phyloP scores from a whole-genome alignment of 2,329 filamentous ascomycete species.

The Diaporthe sp. region DNA sequence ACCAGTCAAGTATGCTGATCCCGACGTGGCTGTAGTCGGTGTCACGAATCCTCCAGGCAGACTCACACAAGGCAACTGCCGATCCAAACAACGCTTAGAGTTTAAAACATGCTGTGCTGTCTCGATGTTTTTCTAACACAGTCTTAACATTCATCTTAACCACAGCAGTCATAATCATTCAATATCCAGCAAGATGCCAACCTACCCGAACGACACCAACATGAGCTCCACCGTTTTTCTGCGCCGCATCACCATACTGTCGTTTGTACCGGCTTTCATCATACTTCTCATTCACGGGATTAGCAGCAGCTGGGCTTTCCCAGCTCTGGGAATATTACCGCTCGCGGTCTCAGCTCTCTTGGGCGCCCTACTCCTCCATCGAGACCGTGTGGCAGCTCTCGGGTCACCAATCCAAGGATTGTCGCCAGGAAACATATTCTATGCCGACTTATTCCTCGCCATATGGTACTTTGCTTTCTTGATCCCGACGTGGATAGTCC shows the following conservation, averaged over 20 bases:
- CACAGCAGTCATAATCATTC: not conserved
- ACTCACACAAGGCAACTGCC: slow-evolving; percentile 20
- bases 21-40: not conserved
- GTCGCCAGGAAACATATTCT: slow-evolving; percentile 39
- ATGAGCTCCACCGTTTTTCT: slow-evolving; percentile 29
- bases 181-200: not conserved
- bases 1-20: not conserved
- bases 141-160: not conserved
- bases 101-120: not conserved
- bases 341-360: slow-evolving; percentile 39
- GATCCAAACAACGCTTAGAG: not conserved
- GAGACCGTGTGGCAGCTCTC: slow-evolving; percentile 40
- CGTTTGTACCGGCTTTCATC: slow-evolving; percentile 34
- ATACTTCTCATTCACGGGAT: slow-evolving; percentile 35
- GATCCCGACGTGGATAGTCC: slow-evolving; percentile 39
- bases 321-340: slow-evolving; percentile 40
- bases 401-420: slow-evolving; percentile 41
- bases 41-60: slow-evolving; percentile 20
- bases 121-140: not conserved
- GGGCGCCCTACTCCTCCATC: slow-evolving; percentile 36
- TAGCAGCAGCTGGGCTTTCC: slow-evolving; percentile 33
- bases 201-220: not conserved
- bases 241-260: slow-evolving; percentile 44
- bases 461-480: slow-evolving; percentile 38
- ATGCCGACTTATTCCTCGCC: slow-evolving; percentile 36